phyloP scores from a whole-genome alignment of 2,329 filamentous ascomycete genomes.

The Corinectria fuckeliana region DNA sequence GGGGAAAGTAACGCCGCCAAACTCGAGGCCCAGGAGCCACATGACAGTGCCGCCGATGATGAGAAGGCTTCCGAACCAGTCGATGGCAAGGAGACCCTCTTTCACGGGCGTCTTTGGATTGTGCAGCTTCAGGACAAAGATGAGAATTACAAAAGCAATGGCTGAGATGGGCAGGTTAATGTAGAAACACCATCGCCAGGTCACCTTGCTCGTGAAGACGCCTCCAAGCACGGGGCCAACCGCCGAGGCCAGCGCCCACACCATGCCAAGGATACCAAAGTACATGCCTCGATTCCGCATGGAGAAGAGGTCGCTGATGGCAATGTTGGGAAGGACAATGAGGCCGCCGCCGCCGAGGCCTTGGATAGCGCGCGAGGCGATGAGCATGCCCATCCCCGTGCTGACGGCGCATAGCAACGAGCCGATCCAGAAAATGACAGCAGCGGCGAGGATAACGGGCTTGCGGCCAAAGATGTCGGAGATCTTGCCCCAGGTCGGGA shows the following conservation, averaged over 20 bases:
- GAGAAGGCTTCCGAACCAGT: constrained; percentile 61
- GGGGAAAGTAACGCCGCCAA: constrained; percentile 77
- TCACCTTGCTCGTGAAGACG: constrained; percentile 66
- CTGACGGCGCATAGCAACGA: constrained; percentile 61
- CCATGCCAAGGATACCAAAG: constrained; percentile 59
- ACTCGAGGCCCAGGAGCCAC: constrained; percentile 85
- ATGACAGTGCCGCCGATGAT: constrained; percentile 83
- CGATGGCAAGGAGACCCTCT: constrained; percentile 67
- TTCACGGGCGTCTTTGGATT: constrained; percentile 69
- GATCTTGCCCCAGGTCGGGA: constrained; percentile 73
- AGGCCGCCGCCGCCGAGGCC: constrained; percentile 64
- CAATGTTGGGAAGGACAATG: constrained; percentile 66
- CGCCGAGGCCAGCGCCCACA: constrained; percentile 70
- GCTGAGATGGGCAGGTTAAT: constrained; percentile 64
- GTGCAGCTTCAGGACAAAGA: constrained; percentile 72
- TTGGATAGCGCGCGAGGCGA: constrained; percentile 62
- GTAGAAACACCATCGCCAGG: constrained; percentile 76
- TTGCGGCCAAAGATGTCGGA: constrained; percentile 66
- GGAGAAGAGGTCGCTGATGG: constrained; percentile 62
- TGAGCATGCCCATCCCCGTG: constrained; percentile 57
- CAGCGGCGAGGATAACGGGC: constrained; percentile 57
- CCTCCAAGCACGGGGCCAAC: constrained; percentile 74
- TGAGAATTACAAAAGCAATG: constrained; percentile 54
- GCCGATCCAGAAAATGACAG: constrained; percentile 60
- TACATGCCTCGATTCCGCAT: constrained; percentile 58